A percentile compares a stretch with the other conserved stretches of the same genome.
phyloP scores from a whole-genome alignment of 1,139 yeast species.

The Meyerozyma sp. region DNA sequence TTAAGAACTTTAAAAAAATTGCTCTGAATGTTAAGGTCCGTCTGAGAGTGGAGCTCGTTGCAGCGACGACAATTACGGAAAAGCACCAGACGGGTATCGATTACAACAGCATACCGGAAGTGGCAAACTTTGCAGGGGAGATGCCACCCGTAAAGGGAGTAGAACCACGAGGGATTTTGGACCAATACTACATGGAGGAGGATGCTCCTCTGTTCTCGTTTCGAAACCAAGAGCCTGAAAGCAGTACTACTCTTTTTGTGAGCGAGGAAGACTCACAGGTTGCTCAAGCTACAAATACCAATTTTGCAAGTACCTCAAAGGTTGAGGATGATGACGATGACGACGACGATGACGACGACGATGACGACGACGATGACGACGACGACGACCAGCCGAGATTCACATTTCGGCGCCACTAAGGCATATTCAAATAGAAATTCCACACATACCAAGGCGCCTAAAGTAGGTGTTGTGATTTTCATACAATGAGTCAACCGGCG shows the following conservation, averaged over 20 bases:
- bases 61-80: neutral
- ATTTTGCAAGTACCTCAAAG: neutral
- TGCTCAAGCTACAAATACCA: neutral
- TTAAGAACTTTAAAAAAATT: constrained; percentile 31
- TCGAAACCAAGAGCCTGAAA: neutral
- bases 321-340: constrained; percentile 1
- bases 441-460: constrained; percentile 44
- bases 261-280: constrained; percentile 14
- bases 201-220: neutral
- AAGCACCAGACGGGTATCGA: neutral
- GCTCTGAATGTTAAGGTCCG: constrained; percentile 1
- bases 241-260: constrained; percentile 12
- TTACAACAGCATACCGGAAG: neutral
- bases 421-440: constrained; percentile 13
- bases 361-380: neutral
- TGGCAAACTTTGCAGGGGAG: neutral
- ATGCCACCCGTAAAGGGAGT: neutral
- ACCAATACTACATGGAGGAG: constrained; percentile 1
- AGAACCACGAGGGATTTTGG: neutral
- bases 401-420: neutral
- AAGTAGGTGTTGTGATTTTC: constrained; percentile 45
- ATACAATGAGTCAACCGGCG: constrained; percentile 20
- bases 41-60: neutral
- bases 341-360: neutral
- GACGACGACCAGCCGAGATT: neutral